phyloP scores from a whole-genome alignment of 179 eudicot species.

The Dionaea muscipula region DNA sequence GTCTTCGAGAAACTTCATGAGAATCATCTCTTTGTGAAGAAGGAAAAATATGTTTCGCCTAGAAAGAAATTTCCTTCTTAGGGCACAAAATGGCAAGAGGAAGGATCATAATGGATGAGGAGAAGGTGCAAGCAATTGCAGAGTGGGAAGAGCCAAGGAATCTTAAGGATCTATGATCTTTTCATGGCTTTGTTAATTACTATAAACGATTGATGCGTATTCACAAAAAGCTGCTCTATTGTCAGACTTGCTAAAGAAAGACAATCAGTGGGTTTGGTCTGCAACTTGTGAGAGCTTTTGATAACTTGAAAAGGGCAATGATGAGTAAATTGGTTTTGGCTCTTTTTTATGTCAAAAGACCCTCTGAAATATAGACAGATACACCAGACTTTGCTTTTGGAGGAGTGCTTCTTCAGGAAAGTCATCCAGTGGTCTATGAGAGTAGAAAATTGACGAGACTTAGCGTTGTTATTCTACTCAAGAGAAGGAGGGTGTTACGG shows the following conservation, averaged over 20 bases:
- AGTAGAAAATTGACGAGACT: not conserved
- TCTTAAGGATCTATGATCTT: not conserved
- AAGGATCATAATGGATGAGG: not conserved
- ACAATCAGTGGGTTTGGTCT: not conserved
- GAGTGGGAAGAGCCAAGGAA: conserved; percentile 1
- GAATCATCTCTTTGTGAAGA: not conserved
- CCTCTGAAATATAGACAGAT: conserved; percentile 1
- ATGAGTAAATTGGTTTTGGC: not conserved
- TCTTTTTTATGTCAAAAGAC: not conserved
- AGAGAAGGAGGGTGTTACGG: not conserved
- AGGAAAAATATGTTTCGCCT: not conserved
- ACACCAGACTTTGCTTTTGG: conserved; percentile 1
- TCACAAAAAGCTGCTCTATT: not conserved
- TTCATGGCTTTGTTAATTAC: conserved; percentile 1
- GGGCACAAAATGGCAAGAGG: conserved; percentile 2
- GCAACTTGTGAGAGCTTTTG: not conserved
- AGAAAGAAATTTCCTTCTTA: not conserved
- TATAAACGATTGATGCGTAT: not conserved
- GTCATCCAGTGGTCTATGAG: conserved; percentile 4
- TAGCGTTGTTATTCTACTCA: not conserved
- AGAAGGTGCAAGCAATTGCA: not conserved
- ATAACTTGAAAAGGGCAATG: not conserved
- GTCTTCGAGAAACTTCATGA: not conserved
- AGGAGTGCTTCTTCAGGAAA: not conserved
- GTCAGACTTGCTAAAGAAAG: not conserved